A percentile compares a stretch with the other conserved stretches of the same genome.
phyloP scores from a whole-genome alignment of 2,329 filamentous ascomycete genomes.

The Neophaeococcomyces aloes region DNA sequence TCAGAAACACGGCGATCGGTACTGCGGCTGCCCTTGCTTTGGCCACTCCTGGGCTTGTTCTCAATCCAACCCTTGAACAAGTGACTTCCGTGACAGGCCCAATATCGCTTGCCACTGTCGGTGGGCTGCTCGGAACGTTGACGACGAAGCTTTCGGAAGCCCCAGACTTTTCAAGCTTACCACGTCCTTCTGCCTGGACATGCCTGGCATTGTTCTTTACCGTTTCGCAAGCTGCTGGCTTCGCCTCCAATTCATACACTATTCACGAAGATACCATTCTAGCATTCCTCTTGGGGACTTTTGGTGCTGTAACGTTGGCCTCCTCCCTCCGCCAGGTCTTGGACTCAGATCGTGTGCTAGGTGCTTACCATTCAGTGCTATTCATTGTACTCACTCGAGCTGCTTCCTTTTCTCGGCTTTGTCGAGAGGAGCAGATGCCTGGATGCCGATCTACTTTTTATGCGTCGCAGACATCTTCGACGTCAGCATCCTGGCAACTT shows the following conservation, averaged over 20 bases:
- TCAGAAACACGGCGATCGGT: conserved; percentile 42
- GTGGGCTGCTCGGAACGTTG: conserved; percentile 39
- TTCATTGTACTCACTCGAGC: conserved; percentile 71
- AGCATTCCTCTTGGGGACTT: conserved; percentile 80
- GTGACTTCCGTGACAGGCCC: conserved; percentile 21
- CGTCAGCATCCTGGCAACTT: conserved; percentile 77
- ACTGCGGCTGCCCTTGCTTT: conserved; percentile 34
- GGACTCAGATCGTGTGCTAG: conserved; percentile 59
- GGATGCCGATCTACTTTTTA: conserved; percentile 95
- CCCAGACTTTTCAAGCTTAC: background rate
- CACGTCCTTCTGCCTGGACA: conserved; percentile 63
- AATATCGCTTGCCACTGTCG: conserved; percentile 31
- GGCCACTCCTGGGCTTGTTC: conserved; percentile 14
- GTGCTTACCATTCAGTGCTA: conserved; percentile 71
- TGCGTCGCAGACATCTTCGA: conserved; percentile 79
- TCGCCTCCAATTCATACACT: conserved; percentile 95
- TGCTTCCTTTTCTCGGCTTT: conserved; percentile 81
- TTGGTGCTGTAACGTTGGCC: conserved; percentile 64
- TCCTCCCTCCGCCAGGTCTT: conserved; percentile 64
- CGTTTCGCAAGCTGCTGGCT: conserved; percentile 78
- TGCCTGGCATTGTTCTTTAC: conserved; percentile 74
- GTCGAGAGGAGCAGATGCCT: conserved; percentile 96
- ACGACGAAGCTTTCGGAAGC: conserved; percentile 39
- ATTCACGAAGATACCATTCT: conserved; percentile 98
- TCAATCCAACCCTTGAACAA: conserved; percentile 7